A percentile compares a stretch with the other conserved stretches of the same genome.
Evolutionary conservation across 2,329 filamentous ascomycete genomes (phyloP).

Genomic region (Fusarium sp.): DNA sequence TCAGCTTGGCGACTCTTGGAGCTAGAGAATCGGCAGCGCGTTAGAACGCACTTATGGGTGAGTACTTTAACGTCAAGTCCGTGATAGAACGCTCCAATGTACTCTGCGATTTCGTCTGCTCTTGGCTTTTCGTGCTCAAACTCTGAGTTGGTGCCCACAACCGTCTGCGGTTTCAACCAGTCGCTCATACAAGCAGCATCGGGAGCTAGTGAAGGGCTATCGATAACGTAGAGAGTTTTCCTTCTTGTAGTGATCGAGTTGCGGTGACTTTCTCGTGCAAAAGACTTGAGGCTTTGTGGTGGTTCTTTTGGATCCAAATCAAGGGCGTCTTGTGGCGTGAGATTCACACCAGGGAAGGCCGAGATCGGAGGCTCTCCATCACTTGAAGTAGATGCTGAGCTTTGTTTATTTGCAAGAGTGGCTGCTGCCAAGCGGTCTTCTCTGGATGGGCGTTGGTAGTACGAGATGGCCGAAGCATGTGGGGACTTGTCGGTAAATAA

Average conservation of each 20-base stretch:
- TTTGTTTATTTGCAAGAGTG: neutral
- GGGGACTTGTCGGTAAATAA: neutral
- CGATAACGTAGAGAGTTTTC: neutral
- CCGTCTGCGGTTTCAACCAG: neutral
- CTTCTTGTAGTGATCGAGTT: neutral
- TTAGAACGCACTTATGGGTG: constrained; percentile 55
- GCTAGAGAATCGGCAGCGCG: constrained; percentile 51
- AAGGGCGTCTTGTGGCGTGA: neutral
- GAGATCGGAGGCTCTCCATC: neutral
- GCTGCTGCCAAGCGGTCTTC: neutral
- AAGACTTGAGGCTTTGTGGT: neutral
- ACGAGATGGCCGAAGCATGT: neutral
- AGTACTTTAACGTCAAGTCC: constrained; percentile 62
- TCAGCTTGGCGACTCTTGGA: neutral
- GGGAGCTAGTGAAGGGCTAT: neutral
- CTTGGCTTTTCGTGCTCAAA: constrained; percentile 34
- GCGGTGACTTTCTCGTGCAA: neutral
- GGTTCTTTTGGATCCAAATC: constrained; percentile 2
- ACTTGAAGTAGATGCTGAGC: neutral
- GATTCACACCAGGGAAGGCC: neutral
- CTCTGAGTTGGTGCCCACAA: neutral
- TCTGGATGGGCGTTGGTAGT: neutral
- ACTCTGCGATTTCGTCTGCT: constrained; percentile 48
- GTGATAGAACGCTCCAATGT: constrained; percentile 63
- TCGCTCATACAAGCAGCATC: neutral